Conservation (phyloP, 116 monocot genomes). For the Cymodocea nodosa region DNA sequence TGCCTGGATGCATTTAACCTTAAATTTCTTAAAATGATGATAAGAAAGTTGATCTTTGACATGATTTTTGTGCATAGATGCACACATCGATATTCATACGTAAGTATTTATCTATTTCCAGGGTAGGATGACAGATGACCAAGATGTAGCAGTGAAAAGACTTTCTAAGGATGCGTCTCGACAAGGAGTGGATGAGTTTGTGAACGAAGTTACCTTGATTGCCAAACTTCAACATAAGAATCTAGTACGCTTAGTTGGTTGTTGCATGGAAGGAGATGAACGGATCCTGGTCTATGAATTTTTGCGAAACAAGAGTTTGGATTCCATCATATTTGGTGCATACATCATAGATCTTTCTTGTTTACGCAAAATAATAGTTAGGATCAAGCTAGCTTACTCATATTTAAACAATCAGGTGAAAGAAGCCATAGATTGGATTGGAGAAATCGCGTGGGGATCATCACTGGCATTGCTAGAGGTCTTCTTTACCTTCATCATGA, state of each 20-base stretch:
- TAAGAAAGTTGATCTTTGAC: too few species aligned
- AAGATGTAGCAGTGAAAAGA: slow-evolving; percentile 8
- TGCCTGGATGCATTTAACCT: too few species aligned
- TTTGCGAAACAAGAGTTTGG: slow-evolving; percentile 5
- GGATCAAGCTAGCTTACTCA: too few species aligned
- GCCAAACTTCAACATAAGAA: slow-evolving; percentile 10
- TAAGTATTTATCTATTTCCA: not conserved
- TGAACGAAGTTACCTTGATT: slow-evolving; percentile 3
- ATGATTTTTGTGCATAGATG: too few species aligned
- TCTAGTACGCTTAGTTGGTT: slow-evolving; percentile 3
- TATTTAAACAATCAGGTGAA: not conserved
- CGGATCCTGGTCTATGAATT: slow-evolving; percentile 1
- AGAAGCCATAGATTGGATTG: not conserved
- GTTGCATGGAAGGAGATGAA: slow-evolving; percentile 5
- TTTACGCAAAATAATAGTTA: too few species aligned
- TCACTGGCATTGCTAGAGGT: slow-evolving; percentile 3
- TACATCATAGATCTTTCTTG: not conserved
- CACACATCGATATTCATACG: too few species aligned
- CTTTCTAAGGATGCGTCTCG: not conserved
- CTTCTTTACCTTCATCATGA: slow-evolving; percentile 10
- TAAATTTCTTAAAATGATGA: too few species aligned
- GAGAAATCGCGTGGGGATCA: not conserved
- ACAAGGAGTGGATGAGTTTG: slow-evolving; percentile 6
- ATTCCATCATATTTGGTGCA: slow-evolving; percentile 3
- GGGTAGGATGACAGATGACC: slow-evolving; percentile 1